A percentile compares a stretch with the other conserved stretches of the same genome.
phyloP scores from a whole-genome alignment of 106 monocot genomes.

The Dactylorhiza incarnata region DNA sequence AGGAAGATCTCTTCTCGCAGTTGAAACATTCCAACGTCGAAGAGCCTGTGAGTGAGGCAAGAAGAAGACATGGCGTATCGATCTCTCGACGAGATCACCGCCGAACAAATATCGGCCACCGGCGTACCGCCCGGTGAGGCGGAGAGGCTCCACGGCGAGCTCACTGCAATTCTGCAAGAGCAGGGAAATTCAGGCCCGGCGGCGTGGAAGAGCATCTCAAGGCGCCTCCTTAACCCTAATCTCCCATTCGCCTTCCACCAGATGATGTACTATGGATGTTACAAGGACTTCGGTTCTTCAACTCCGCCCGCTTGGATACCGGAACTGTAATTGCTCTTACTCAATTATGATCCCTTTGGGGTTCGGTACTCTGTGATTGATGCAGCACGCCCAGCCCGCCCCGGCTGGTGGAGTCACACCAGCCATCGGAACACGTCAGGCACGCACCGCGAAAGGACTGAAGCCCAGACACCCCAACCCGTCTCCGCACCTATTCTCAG shows the following conservation, averaged over 20 bases:
- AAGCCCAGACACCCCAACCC: too few species aligned
- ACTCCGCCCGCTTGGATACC: conserved; percentile 64
- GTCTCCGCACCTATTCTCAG: too few species aligned
- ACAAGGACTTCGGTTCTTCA: conserved; percentile 22
- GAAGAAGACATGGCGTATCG: conserved; percentile 9
- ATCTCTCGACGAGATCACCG: conserved; percentile 28
- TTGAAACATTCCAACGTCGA: too few species aligned
- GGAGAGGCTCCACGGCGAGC: conserved; percentile 26
- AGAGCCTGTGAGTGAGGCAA: neutral
- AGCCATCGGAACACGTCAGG: too few species aligned
- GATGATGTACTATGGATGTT: conserved; percentile 77
- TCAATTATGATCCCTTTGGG: neutral
- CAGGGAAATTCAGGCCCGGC: conserved; percentile 34
- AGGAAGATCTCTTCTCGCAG: too few species aligned
- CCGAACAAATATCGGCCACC: conserved; percentile 37
- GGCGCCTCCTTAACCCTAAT: conserved; percentile 28
- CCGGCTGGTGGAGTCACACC: too few species aligned
- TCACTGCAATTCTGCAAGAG: conserved; percentile 24
- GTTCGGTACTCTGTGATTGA: neutral
- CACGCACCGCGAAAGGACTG: too few species aligned
- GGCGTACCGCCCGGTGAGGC: conserved; percentile 41
- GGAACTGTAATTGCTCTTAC: conserved; percentile 24
- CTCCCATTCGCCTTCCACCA: conserved; percentile 59
- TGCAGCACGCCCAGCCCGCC: too few species aligned
- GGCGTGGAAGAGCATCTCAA: conserved; percentile 41